Evolutionary conservation across 2,329 filamentous ascomycete genomes (phyloP).

Genomic region (Ophioceras dolichostomum): DNA sequence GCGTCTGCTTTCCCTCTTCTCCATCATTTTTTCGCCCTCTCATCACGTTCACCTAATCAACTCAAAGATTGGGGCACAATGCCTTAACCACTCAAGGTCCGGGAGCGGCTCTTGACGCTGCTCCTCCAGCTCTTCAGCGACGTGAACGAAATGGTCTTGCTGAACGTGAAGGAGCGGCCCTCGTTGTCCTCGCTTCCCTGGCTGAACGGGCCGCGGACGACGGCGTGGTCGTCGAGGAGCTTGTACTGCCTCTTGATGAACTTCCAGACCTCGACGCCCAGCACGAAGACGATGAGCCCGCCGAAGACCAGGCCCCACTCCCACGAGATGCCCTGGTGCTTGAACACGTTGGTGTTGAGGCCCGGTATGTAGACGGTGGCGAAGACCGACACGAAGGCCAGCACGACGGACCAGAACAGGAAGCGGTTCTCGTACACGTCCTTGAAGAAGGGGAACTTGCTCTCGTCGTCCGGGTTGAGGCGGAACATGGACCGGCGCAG

Average conservation of each 20-base stretch:
- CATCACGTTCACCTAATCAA: too few species aligned
- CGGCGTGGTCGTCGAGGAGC: constrained; percentile 38
- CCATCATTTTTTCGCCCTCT: too few species aligned
- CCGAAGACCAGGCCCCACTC: constrained; percentile 61
- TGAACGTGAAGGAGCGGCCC: constrained; percentile 30
- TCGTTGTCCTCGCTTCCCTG: constrained; percentile 37
- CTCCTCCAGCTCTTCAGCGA: constrained; percentile 29
- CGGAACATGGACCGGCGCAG: constrained; percentile 60
- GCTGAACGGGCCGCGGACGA: constrained; percentile 36
- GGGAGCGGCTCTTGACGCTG: constrained; percentile 1
- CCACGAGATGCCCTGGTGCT: constrained; percentile 60
- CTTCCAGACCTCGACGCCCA: constrained; percentile 63
- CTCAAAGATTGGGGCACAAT: too few species aligned
- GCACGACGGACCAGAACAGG: constrained; percentile 53
- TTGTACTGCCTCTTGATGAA: constrained; percentile 45
- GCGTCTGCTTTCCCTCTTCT: too few species aligned
- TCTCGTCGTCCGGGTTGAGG: constrained; percentile 41
- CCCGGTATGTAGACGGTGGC: constrained; percentile 61
- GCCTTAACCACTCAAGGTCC: too few species aligned
- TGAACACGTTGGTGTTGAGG: constrained; percentile 59
- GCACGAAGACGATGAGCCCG: constrained; percentile 51
- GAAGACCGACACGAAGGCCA: constrained; percentile 50
- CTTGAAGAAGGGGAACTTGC: constrained; percentile 39
- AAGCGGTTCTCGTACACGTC: constrained; percentile 61
- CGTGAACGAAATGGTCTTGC: constrained; percentile 36